phyloP scores from a whole-genome alignment of 1,284 basidiomycete genomes.

The Anthracocystis setariae region DNA sequence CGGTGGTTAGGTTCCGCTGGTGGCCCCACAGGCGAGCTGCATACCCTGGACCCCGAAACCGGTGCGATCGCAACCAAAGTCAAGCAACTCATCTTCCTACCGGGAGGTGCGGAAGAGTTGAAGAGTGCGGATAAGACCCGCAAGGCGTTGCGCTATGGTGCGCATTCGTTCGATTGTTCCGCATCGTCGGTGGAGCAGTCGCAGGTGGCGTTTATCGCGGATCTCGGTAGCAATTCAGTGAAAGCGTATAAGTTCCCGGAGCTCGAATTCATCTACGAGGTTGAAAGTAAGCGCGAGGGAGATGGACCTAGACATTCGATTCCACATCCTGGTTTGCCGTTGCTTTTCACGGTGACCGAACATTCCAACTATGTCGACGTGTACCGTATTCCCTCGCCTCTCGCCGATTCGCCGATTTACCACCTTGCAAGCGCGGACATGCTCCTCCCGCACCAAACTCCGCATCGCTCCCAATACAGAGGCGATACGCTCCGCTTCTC shows the following conservation, averaged over 20 bases:
- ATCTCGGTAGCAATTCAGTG: constrained; percentile 60
- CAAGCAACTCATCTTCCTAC: constrained; percentile 55
- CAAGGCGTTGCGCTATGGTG: constrained; percentile 52
- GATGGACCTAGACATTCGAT: constrained; percentile 63
- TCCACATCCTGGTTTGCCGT: constrained; percentile 37
- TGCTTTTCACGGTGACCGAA: constrained; percentile 59
- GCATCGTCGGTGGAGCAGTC: constrained; percentile 4
- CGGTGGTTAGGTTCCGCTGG: constrained; percentile 53
- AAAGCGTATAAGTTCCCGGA: constrained; percentile 41
- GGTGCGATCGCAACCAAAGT: constrained; percentile 39
- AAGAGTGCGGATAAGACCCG: constrained; percentile 51
- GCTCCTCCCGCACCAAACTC: constrained; percentile 11
- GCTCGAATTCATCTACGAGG: constrained; percentile 33
- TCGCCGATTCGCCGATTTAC: background rate
- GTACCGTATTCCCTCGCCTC: constrained; percentile 10
- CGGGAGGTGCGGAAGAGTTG: constrained; percentile 28
- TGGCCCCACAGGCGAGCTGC: constrained; percentile 63
- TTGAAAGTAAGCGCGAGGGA: constrained; percentile 12
- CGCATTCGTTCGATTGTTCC: constrained; percentile 52
- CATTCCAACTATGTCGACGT: constrained; percentile 57
- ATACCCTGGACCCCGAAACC: constrained; percentile 30
- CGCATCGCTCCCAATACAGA: constrained; percentile 27
- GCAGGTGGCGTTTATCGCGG: constrained; percentile 56
- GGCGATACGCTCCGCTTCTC: constrained; percentile 63
- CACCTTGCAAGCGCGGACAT: constrained; percentile 14